Base-by-base conservation (phyloP, 140 eudicot species). In the Flaveria floridana region DNA sequence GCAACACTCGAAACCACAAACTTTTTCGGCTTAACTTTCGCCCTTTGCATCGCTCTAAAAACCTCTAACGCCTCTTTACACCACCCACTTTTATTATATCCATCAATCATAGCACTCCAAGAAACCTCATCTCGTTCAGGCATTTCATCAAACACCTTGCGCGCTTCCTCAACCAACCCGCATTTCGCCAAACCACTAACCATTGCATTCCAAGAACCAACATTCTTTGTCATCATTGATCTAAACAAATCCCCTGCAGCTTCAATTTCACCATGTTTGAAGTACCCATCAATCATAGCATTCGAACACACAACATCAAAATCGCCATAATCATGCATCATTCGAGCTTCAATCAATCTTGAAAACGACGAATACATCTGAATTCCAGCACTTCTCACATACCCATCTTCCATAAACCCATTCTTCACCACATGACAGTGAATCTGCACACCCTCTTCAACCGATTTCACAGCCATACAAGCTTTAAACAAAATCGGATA, bases 71-170 rank as follows among this genome's bases (percentile, higher is more conserved):
- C 79, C 59, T 85, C 87, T 67, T 74, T 83, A 73, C 9, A 85
- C 13, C 42, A 65, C 51, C 81, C 92, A 28, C 68, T 79, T 75
- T 30, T 71, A 42, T 82, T 83, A 64, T 80, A 87, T 11, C 85
- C 88, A 84, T 82, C 88, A 71, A 87, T 79, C 81, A 83, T 86
- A 3, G 80, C 88, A 81, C 84, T 83, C 91, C 88, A 86, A 6
- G 91, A 78, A 48, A 86, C 64, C 65, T 78, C 86, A 79, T 86
- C 86, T 65, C 51, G 79, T 26, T 57, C 78, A 1, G 79, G 82
- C 90, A 86, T 86, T 76, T 68, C 79, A 44, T 81, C 68, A 34
- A 86, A 86, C 25, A 48, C 59, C 18, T 8, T 55, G 11, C 76
- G 64, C 0, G 89, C 89, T 4, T 63, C 85, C 39, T 79, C 81